Evolutionary conservation across 2,329 filamentous ascomycete genomes (phyloP), one percentile per base, ranked within the genome.

Genomic region (Seiridium cupressi): DNA sequence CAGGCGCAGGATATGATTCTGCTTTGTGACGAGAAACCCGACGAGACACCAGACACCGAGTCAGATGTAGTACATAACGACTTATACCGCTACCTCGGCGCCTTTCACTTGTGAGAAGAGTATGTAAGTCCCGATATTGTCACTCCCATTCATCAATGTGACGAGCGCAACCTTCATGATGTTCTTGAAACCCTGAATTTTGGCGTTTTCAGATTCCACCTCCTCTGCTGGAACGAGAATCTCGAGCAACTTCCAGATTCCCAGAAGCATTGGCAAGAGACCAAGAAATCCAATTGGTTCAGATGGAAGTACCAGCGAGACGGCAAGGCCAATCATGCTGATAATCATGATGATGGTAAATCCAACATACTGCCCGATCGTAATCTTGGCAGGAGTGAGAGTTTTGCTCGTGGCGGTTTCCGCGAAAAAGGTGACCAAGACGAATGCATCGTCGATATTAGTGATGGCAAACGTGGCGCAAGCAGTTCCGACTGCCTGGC

Each of bases 391-490:
- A 0, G 66, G 63, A n/a, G 67, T 67, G 13, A 69, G 54, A 51
- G 44, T 63, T 8, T 59, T 57, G 61, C 66, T 69, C 7, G 69
- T 68, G 8, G 71, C 61, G 5, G 72, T 64, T 57, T 74, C 72
- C 38, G 72, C 70, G 58, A 74, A 74, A 64, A 74, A 75, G 57
- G 73, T 74, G 53, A 73, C 71, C 6, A 75, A 66, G 42, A 75
- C 72, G 64, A 76, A 76, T n/a, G 72, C 58, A 65, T 75, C 71
- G 68, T 83, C 69, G 56, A 70, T 69, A 61, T 71, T 72, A 59
- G 69, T 72, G 62, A 69, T 58, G 60, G 67, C 69, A 57, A 72
- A 72, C 8, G 67, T 64, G 56, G 60, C 61, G 63, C 69, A 70
- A 36, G 69, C 69, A 11, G 66, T 67, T 11, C 65, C 68, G 42